Evolutionary conservation across 352 stramenopile genomes (phyloP), one percentile per base, ranked within the genome.

Genomic region (Globisporangium barbulae): DNA sequence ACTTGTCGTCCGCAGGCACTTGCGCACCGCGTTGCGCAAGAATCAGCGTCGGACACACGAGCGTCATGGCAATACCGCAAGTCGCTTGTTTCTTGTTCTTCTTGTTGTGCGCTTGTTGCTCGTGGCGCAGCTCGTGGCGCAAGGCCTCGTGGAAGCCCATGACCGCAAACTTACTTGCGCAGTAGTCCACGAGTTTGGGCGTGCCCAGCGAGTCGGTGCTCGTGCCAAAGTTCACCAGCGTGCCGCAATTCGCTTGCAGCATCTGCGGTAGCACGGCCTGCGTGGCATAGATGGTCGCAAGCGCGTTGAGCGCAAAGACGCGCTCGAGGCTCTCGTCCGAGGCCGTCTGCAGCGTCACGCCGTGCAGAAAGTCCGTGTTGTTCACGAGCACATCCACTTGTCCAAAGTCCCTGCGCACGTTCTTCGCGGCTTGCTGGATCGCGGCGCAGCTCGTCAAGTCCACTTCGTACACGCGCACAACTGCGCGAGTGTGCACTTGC

Each of bases 201-300:
- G 76, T 68, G 37, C 75, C 76, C 12, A 81, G 53, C 9, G 45
- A 31, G 13, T 74, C 73, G 9, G 75, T 71, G 8, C 63, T 72
- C 6, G 72, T 75, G 21, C 75, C 61, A 59, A 85, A 73, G 41
- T 67, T 73, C 22, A 82, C 64, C 21, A 85, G 48, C 52, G 64
- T 49, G 28, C 73, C 75, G 22, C 54, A 37, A 12, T 73, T 74
- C 5, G 31, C 25, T n/a, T 69, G 37, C 12, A 85, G 45, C 76
- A 85, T 85, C 22, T 59, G 61, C 21, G 77, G 74, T 25, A 85
- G 56, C 53, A 85, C 80, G n/a, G 73, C 71, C 21, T 74, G 78
- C 33, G 73, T 72, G 5, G 72, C 68, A 48, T 64, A 84, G 56
- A 86, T 75, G 17, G 70, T 66, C 4, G 74, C 59, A 9, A 67